Conservation (phyloP, 768 basidiomycete species). For the Podaxis rugospora region DNA sequence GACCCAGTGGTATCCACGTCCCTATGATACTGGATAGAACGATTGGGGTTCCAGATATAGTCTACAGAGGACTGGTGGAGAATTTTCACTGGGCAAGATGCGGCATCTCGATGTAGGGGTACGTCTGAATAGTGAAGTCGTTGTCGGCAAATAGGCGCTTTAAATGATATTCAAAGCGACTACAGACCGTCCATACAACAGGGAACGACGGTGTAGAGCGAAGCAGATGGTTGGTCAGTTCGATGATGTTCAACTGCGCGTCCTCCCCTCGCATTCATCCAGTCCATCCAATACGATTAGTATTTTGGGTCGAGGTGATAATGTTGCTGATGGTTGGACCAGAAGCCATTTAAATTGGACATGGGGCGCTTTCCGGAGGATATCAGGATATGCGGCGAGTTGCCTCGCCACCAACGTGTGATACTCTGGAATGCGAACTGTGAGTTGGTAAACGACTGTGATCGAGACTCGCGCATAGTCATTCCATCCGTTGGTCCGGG, state of each 20-base stretch:
- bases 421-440: neutral
- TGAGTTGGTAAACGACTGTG: neutral
- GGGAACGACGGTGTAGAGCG: neutral
- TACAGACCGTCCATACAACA: neutral
- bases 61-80: neutral
- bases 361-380: neutral
- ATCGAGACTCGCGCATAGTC: neutral
- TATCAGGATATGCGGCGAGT: neutral
- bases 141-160: neutral
- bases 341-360: neutral
- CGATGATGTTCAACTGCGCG: neutral
- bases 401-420: neutral
- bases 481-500: neutral
- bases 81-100: neutral
- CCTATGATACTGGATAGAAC: neutral
- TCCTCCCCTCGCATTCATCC: constrained; percentile 3
- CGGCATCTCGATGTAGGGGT: neutral
- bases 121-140: neutral
- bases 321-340: neutral
- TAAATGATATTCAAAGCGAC: neutral
- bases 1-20: neutral
- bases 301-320: neutral
- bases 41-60: neutral
- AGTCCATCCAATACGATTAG: constrained; percentile 1
- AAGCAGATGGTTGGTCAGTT: neutral